Conservation (phyloP, 2,329 filamentous ascomycete genomes). For the Curvularia eragrostidis region DNA sequence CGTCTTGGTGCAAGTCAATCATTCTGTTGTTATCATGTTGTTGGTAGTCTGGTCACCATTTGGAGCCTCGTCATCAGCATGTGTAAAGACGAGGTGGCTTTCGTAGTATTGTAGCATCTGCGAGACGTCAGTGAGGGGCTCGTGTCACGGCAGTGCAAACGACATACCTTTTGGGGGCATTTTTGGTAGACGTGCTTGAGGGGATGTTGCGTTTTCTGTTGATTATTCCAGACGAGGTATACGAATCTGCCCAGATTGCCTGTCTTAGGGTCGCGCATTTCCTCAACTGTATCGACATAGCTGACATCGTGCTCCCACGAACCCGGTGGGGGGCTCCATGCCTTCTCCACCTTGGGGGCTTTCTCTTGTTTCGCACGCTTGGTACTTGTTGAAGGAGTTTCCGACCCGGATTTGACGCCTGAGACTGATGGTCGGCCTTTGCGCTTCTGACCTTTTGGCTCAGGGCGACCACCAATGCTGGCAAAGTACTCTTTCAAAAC, state of each 20-base stretch:
- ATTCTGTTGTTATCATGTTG: conserved; percentile 8
- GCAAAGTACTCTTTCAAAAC: conserved; percentile 70
- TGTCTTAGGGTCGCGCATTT: conserved; percentile 54
- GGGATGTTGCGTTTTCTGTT: conserved; percentile 75
- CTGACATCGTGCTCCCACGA: conserved; percentile 79
- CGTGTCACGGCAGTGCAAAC: too few species aligned
- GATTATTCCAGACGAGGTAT: conserved; percentile 76
- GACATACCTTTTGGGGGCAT: conserved; percentile 73
- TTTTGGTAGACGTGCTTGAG: conserved; percentile 73
- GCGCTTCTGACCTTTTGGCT: conserved; percentile 64
- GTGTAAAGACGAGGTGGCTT: conserved; percentile 52
- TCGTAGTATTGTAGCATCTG: conserved; percentile 59
- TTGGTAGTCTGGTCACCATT: conserved; percentile 26
- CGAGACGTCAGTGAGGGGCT: conserved; percentile 6
- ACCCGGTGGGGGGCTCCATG: conserved; percentile 72
- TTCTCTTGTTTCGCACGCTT: conserved; percentile 52
- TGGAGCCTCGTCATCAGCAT: conserved; percentile 13
- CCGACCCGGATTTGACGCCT: conserved; percentile 26
- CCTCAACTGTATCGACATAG: conserved; percentile 74
- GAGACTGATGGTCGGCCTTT: conserved; percentile 39
- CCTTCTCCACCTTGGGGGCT: conserved; percentile 52
- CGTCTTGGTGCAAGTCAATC: conserved; percentile 10
- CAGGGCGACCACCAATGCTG: conserved; percentile 67
- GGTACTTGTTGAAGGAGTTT: conserved; percentile 29
- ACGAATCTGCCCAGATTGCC: conserved; percentile 65